A percentile compares a stretch with the other conserved stretches of the same genome.
These are phyloP conservation scores for Nepenthes mirabilis DNA, from an alignment of 148 eudicot species.

Conservation along the genomic window DNA sequence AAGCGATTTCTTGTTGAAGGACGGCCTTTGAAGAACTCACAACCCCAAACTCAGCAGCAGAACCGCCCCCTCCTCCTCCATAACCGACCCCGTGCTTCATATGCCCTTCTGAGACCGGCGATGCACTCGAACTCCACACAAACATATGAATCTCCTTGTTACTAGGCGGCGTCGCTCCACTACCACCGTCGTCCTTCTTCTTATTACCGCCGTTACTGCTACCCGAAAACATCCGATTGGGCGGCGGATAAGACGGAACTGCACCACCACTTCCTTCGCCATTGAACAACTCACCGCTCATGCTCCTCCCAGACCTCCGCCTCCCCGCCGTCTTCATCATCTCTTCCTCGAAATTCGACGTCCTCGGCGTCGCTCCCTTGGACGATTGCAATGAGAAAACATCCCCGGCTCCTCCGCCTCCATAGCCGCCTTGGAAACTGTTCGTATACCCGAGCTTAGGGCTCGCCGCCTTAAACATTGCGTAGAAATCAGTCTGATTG, in stretches of 20 bases:
- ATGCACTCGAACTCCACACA: constrained; percentile 96
- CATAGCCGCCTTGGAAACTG: constrained; percentile 17
- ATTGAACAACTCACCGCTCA: constrained; percentile 63
- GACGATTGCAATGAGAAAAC: constrained; percentile 82
- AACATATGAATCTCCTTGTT: constrained; percentile 86
- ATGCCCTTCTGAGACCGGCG: constrained; percentile 67
- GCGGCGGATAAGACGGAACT: constrained; percentile 60
- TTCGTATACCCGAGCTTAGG: constrained; percentile 41
- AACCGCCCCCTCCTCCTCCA: not conserved
- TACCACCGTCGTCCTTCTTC: constrained; percentile 34
- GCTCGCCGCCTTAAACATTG: constrained; percentile 81
- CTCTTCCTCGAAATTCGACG: constrained; percentile 88
- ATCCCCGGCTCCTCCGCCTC: constrained; percentile 26
- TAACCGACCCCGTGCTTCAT: constrained; percentile 26
- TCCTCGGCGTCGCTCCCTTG: constrained; percentile 76
- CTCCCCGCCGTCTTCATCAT: constrained; percentile 28
- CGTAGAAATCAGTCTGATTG: constrained; percentile 80
- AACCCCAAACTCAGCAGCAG: constrained; percentile 13
- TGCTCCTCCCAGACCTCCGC: constrained; percentile 47
- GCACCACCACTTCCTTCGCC: constrained; percentile 9
- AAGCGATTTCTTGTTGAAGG: constrained; percentile 52
- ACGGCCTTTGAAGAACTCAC: constrained; percentile 59
- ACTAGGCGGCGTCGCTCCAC: constrained; percentile 10
- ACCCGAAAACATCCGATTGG: constrained; percentile 57
- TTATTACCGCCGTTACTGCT: constrained; percentile 11